phyloP scores from a whole-genome alignment of 176 grass and related monocot genomes.

The Olyra latifolia region DNA sequence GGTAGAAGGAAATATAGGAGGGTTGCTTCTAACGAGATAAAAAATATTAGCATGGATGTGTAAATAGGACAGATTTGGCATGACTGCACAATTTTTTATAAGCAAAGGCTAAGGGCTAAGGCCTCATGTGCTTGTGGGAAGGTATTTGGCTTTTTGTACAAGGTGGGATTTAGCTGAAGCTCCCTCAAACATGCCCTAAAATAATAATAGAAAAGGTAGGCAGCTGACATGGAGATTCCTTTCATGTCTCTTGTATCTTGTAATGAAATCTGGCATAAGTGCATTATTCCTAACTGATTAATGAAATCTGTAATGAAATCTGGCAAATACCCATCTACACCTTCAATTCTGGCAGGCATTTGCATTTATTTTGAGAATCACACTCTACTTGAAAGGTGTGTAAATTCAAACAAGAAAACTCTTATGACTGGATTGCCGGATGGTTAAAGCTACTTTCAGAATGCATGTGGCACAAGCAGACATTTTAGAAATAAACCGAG shows the following conservation, averaged over 20 bases:
- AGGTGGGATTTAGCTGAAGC: neutral
- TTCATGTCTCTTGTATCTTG: conserved; percentile 10
- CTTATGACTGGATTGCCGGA: neutral
- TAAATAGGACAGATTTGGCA: neutral
- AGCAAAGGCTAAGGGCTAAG: neutral
- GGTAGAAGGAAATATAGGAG: neutral
- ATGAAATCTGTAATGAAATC: too few relatives aligned
- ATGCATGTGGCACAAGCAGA: neutral
- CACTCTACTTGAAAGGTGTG: neutral
- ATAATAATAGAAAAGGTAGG: neutral
- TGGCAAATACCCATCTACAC: neutral
- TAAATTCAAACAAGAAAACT: neutral
- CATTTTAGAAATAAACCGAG: neutral
- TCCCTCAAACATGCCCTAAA: neutral
- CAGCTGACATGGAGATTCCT: neutral
- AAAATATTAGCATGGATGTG: neutral
- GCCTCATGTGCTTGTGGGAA: neutral
- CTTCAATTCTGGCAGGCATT: conserved; percentile 1
- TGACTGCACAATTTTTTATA: conserved; percentile 1
- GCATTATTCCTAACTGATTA: too few relatives aligned
- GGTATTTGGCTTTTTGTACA: neutral
- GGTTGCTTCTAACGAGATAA: neutral
- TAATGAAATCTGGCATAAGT: too few relatives aligned
- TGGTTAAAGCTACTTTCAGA: neutral
- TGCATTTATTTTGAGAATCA: neutral